A percentile compares a stretch with the other conserved stretches of the same genome.
Evolutionary conservation across 768 basidiomycete species (phyloP).

Genomic region (Multifurca ochricompacta): DNA sequence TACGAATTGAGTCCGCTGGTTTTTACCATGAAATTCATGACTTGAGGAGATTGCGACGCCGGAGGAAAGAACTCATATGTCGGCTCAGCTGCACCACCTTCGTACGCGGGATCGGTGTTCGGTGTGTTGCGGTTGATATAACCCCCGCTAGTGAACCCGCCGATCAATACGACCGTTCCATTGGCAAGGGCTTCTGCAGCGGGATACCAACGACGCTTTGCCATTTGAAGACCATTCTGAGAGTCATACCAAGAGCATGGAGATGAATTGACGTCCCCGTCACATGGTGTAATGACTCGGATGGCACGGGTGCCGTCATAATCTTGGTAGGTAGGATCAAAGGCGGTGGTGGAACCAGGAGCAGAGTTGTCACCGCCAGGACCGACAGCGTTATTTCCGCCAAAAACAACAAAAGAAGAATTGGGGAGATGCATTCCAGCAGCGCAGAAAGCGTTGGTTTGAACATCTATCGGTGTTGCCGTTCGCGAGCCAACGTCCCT

Average conservation of each 20-base stretch:
- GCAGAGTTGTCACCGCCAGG: slow-evolving; percentile 54
- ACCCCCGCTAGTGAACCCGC: slow-evolving; percentile 71
- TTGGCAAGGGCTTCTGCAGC: slow-evolving; percentile 67
- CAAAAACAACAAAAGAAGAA: slow-evolving; percentile 66
- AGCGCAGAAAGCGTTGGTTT: slow-evolving; percentile 72
- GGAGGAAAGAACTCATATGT: slow-evolving; percentile 80
- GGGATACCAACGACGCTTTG: slow-evolving; percentile 70
- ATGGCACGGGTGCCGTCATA: slow-evolving; percentile 76
- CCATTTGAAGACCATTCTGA: slow-evolving; percentile 51
- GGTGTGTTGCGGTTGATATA: slow-evolving; percentile 74
- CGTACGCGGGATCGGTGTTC: slow-evolving; percentile 50
- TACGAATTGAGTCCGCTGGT: slow-evolving; percentile 78
- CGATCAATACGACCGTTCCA: slow-evolving; percentile 73
- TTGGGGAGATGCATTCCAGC: slow-evolving; percentile 80
- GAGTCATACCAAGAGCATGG: slow-evolving; percentile 72
- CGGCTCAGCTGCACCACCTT: slow-evolving; percentile 70
- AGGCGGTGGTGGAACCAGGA: slow-evolving; percentile 34
- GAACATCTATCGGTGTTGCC: slow-evolving; percentile 60
- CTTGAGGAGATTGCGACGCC: slow-evolving; percentile 37
- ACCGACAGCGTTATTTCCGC: slow-evolving; percentile 70
- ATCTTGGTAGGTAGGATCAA: slow-evolving; percentile 65
- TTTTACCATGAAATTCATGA: slow-evolving; percentile 58
- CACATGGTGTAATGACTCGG: slow-evolving; percentile 76
- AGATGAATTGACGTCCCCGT: slow-evolving; percentile 35
- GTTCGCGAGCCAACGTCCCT: slow-evolving; percentile 58